phyloP scores from a whole-genome alignment of 805 yeast species.

The Saturnispora galanensis region DNA sequence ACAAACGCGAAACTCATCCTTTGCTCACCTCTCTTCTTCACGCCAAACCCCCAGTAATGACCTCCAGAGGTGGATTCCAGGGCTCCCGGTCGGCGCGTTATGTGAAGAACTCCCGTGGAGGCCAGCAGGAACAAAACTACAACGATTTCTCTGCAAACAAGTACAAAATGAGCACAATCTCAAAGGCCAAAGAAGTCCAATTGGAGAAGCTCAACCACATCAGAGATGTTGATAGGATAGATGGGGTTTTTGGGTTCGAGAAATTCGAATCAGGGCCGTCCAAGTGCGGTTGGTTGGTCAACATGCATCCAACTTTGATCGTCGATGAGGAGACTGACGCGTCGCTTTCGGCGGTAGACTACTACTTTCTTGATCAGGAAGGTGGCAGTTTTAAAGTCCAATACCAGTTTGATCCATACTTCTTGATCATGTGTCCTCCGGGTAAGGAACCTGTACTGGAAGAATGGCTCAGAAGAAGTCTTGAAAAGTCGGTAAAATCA shows the following conservation, averaged over 20 bases:
- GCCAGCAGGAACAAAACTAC: constrained; percentile 9
- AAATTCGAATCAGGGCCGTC: constrained; percentile 63
- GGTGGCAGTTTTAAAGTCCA: constrained; percentile 94
- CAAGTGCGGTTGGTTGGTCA: constrained; percentile 81
- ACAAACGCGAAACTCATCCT: neutral
- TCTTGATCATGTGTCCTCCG: constrained; percentile 56
- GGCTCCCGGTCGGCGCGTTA: constrained; percentile 21
- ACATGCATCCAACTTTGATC: constrained; percentile 82
- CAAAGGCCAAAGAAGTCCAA: constrained; percentile 9
- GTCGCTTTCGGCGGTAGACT: constrained; percentile 88
- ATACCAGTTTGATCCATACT: constrained; percentile 77
- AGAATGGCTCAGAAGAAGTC: constrained; percentile 59
- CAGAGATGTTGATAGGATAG: constrained; percentile 57
- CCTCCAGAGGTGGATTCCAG: constrained; percentile 14
- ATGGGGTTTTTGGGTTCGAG: constrained; percentile 80
- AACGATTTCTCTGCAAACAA: constrained; percentile 14
- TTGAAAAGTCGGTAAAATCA: constrained; percentile 56
- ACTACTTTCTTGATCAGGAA: constrained; percentile 88
- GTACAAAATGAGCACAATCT: neutral
- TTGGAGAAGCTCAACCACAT: constrained; percentile 41
- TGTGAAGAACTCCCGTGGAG: constrained; percentile 16
- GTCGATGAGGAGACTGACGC: constrained; percentile 45
- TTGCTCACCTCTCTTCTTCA: neutral
- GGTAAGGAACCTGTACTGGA: constrained; percentile 69
- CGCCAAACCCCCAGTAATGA: constrained; percentile 9